phyloP scores from a whole-genome alignment of 768 basidiomycete genomes.

The Hortiboletus campestris region DNA sequence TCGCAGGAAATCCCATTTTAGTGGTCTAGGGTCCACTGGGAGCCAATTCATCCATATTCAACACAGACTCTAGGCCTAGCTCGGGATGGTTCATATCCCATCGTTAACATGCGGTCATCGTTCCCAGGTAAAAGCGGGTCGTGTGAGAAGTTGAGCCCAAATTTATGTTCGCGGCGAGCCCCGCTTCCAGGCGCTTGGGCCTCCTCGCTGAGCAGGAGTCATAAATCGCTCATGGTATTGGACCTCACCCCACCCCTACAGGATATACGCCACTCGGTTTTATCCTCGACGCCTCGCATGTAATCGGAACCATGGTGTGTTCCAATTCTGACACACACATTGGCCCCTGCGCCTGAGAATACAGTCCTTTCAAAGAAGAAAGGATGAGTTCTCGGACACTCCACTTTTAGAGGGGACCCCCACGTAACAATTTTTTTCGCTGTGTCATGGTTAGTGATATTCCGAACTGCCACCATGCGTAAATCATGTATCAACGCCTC shows the following conservation, averaged over 20 bases:
- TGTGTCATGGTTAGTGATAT: no score
- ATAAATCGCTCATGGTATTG: neutral
- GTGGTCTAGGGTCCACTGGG: neutral
- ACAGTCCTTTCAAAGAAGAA: neutral
- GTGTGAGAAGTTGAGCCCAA: neutral
- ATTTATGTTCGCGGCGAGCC: neutral
- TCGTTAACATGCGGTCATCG: neutral
- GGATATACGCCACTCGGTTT: neutral
- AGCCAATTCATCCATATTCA: neutral
- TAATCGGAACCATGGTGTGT: neutral
- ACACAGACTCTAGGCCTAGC: neutral
- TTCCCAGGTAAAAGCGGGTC: constrained; percentile 4
- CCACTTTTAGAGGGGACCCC: neutral
- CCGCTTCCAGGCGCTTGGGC: neutral
- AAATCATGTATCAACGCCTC: neutral
- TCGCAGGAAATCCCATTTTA: neutral
- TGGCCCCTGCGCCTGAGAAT: neutral
- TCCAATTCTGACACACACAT: neutral
- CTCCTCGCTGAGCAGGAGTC: neutral
- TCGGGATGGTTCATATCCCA: neutral
- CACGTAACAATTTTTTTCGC: neutral
- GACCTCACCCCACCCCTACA: no score
- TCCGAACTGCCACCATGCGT: neutral
- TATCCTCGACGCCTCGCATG: neutral
- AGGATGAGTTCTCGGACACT: neutral